Conservation (phyloP, 2,329 filamentous ascomycete species). For the Trichoderma hamatum region DNA sequence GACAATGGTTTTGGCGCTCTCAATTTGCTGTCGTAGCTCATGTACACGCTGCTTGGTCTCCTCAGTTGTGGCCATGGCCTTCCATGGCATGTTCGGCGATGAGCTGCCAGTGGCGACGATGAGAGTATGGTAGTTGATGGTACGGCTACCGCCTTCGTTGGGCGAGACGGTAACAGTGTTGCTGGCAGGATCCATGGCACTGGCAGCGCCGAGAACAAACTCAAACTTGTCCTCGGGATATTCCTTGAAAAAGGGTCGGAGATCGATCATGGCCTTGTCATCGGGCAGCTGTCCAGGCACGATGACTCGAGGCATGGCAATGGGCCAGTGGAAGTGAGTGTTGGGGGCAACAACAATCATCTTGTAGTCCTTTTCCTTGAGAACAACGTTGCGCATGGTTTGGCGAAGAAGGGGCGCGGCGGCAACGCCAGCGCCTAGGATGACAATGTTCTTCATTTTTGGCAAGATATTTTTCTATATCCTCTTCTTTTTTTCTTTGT, state of each 20-base stretch:
- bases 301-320: constrained; percentile 52
- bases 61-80: constrained; percentile 48
- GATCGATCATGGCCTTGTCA: constrained; percentile 40
- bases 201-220: constrained; percentile 54
- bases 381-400: constrained; percentile 49
- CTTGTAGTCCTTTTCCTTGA: constrained; percentile 46
- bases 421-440: constrained; percentile 53
- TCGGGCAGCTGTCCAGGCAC: constrained; percentile 52
- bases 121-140: constrained; percentile 54
- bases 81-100: constrained; percentile 54
- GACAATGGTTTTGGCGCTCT: constrained; percentile 51
- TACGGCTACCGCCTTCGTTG: constrained; percentile 39
- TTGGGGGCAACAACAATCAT: constrained; percentile 52
- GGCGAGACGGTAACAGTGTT: constrained; percentile 49
- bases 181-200: constrained; percentile 44
- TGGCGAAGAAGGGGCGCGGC: constrained; percentile 55
- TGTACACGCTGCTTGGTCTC: constrained; percentile 47
- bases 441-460: constrained; percentile 45
- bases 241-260: constrained; percentile 50
- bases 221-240: constrained; percentile 55
- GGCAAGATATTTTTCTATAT: neutral
- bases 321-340: constrained; percentile 53
- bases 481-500: neutral
- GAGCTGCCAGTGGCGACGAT: constrained; percentile 59
- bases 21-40: constrained; percentile 43